These are phyloP conservation scores for Butyriboletus loyo DNA, from an alignment of 768 basidiomycete species.

Conservation along the genomic window DNA sequence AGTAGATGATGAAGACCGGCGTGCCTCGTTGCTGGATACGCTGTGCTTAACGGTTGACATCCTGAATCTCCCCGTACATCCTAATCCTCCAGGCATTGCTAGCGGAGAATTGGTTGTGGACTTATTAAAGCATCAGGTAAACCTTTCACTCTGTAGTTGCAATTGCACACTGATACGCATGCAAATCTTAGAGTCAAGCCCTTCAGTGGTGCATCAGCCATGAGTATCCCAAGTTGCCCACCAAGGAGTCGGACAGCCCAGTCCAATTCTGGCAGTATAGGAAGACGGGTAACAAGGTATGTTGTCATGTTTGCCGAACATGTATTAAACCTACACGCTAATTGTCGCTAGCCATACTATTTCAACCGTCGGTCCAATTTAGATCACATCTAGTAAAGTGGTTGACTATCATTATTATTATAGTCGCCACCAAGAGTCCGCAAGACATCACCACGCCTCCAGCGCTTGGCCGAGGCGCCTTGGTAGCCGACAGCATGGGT, in stretches of 20 bases:
- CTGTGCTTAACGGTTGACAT: conserved; percentile 70
- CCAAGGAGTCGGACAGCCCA: conserved; percentile 60
- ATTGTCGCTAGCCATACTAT: conserved; percentile 49
- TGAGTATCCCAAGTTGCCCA: conserved; percentile 77
- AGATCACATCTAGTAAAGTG: not conserved
- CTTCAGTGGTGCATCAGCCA: conserved; percentile 81
- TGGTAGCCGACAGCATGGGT: conserved; percentile 91
- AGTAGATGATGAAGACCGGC: conserved; percentile 73
- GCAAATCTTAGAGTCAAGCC: conserved; percentile 61
- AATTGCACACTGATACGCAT: not conserved
- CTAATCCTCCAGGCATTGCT: conserved; percentile 65
- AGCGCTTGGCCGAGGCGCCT: conserved; percentile 74
- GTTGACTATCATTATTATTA: not conserved
- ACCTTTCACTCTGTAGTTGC: not conserved
- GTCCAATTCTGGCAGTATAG: conserved; percentile 88
- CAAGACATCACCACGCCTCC: conserved; percentile 54
- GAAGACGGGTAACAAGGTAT: conserved; percentile 53
- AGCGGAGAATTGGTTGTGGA: conserved; percentile 69
- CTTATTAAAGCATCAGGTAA: conserved; percentile 79
- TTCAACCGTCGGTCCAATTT: conserved; percentile 54
- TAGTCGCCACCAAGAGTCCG: conserved; percentile 81
- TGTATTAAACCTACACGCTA: not conserved
- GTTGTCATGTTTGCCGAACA: conserved; percentile 6
- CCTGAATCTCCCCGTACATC: conserved; percentile 64
- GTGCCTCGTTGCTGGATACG: conserved; percentile 66